phyloP scores from a whole-genome alignment of 108 stramenopile species.

The Discostella pseudostelligera region DNA sequence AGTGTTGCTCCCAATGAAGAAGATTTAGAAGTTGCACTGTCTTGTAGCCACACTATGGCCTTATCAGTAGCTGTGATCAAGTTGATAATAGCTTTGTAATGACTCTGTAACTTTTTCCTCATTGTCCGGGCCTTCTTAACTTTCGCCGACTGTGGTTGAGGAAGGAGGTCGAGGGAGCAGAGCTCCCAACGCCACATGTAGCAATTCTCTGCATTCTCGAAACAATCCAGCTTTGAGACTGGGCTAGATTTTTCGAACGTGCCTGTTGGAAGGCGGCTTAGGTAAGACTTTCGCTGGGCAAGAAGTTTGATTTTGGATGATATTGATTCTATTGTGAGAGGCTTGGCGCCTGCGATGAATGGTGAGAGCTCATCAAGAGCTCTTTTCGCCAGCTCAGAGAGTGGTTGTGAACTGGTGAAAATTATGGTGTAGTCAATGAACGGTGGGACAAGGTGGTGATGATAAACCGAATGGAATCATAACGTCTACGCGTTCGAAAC shows the following conservation, averaged over 20 bases:
- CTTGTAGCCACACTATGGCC: conserved; percentile 34
- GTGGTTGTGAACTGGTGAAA: conserved; percentile 41
- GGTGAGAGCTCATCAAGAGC: conserved; percentile 40
- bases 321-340: conserved; percentile 50
- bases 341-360: conserved; percentile 20
- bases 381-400: conserved; percentile 45
- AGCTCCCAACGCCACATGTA: conserved; percentile 84
- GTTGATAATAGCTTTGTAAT: conserved; percentile 52
- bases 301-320: conserved; percentile 65
- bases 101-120: conserved; percentile 56
- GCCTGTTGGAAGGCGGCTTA: conserved; percentile 23
- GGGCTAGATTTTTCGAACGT: conserved; percentile 11
- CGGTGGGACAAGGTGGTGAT: too few relatives aligned
- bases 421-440: not conserved
- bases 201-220: conserved; percentile 39
- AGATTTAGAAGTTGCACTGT: conserved; percentile 18
- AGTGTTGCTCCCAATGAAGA: conserved; percentile 20
- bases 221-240: conserved; percentile 36
- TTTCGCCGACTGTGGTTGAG: conserved; percentile 31
- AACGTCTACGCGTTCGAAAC: conserved; percentile 18
- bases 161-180: conserved; percentile 60
- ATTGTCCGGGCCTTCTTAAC: conserved; percentile 62
- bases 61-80: conserved; percentile 53
- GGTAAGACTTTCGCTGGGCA: conserved; percentile 63
- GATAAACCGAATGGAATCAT: too few relatives aligned